These are phyloP conservation scores for Odontarrhena argentea DNA, from an alignment of 345 rosid genomes.

Conservation along the genomic window DNA sequence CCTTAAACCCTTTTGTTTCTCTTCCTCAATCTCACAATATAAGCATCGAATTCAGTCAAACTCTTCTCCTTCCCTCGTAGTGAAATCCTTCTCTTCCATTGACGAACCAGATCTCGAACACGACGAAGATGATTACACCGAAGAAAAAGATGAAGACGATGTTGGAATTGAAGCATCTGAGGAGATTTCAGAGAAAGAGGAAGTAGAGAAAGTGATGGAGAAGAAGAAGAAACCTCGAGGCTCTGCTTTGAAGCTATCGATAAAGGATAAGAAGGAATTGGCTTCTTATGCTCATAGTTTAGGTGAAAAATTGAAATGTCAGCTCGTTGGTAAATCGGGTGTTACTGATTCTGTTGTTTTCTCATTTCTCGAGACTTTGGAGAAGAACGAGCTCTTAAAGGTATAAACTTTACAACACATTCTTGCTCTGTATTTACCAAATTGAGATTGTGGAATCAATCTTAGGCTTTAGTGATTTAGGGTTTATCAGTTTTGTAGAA, in stretches of 20 bases:
- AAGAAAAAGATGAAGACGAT: constrained; percentile 39
- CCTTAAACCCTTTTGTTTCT: constrained; percentile 28
- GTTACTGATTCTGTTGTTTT: constrained; percentile 63
- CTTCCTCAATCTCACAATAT: constrained; percentile 19
- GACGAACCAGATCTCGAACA: constrained; percentile 16
- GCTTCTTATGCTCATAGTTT: constrained; percentile 75
- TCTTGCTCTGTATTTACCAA: not conserved
- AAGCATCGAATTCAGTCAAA: constrained; percentile 13
- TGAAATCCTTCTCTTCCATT: constrained; percentile 31
- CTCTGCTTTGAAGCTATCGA: constrained; percentile 47
- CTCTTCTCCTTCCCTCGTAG: constrained; percentile 15
- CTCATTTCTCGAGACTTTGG: constrained; percentile 75
- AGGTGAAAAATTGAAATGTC: constrained; percentile 78
- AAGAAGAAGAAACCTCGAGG: constrained; percentile 29
- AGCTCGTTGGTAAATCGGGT: constrained; percentile 82
- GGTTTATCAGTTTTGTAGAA: not conserved
- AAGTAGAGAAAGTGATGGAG: constrained; percentile 21
- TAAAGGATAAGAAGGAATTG: constrained; percentile 86
- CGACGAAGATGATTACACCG: constrained; percentile 29
- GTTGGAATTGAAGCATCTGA: constrained; percentile 26
- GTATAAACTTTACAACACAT: constrained; percentile 34
- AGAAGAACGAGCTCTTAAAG: constrained; percentile 84
- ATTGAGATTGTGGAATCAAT: not conserved
- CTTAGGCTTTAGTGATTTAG: not conserved
- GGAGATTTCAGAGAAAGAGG: constrained; percentile 24